Percentiles rank a stretch among this genome's conserved stretches.
Conservation (phyloP, 2,329 filamentous ascomycete genomes). For the Aspergillus novofumigatus region DNA sequence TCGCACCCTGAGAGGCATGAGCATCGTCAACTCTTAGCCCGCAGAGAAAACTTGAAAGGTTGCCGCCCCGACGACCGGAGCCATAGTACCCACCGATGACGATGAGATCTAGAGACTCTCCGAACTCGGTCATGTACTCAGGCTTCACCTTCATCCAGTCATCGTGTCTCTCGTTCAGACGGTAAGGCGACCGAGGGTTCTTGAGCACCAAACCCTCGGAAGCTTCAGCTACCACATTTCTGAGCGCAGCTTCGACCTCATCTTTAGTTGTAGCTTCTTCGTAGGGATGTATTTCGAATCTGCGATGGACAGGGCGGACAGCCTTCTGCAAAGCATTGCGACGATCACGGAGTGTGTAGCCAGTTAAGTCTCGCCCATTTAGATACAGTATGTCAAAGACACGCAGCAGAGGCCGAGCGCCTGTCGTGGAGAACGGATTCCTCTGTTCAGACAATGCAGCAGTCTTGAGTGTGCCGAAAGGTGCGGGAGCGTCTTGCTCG, state of each 20-base stretch:
- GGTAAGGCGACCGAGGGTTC: constrained; percentile 83
- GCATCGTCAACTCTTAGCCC: constrained; percentile 73
- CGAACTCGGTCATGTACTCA: constrained; percentile 96
- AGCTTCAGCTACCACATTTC: constrained; percentile 77
- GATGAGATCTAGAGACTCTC: constrained; percentile 85
- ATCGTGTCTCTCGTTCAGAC: constrained; percentile 82
- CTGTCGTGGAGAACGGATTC: constrained; percentile 59
- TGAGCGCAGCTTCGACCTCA: constrained; percentile 73
- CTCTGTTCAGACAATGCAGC: constrained; percentile 76
- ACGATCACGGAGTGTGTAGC: constrained; percentile 78
- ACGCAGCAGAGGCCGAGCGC: constrained; percentile 71
- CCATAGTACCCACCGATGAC: constrained; percentile 92
- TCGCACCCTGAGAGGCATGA: constrained; percentile 51
- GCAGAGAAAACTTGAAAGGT: constrained; percentile 82
- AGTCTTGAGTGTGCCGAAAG: constrained; percentile 90
- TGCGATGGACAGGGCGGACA: constrained; percentile 65
- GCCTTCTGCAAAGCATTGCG: constrained; percentile 67
- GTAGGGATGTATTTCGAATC: constrained; percentile 79
- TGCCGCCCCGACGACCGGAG: constrained; percentile 77
- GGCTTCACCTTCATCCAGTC: constrained; percentile 99
- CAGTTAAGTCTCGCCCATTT: constrained; percentile 74
- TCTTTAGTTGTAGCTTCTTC: constrained; percentile 61
- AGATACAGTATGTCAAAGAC: constrained; percentile 90
- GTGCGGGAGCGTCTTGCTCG: constrained; percentile 73
- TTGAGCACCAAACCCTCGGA: constrained; percentile 92